These are phyloP conservation scores for Plectosphaerella cucumerina DNA, from an alignment of 2,329 filamentous ascomycete species.

Conservation along the genomic window DNA sequence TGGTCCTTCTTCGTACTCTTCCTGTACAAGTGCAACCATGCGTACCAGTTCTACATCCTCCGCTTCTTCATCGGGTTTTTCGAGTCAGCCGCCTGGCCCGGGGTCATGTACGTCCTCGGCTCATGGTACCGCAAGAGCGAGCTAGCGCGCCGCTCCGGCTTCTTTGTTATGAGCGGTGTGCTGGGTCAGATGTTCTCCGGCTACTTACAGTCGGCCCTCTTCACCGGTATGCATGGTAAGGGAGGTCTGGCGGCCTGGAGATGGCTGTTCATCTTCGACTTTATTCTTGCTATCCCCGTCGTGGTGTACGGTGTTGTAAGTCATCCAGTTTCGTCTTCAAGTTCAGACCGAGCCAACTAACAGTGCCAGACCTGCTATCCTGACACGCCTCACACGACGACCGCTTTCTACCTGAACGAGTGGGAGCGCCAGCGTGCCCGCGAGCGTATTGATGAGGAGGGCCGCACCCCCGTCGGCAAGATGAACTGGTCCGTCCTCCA, in stretches of 20 bases:
- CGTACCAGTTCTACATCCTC: slow-evolving; percentile 37
- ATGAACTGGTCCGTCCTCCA: slow-evolving; percentile 29
- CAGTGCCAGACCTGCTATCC: slow-evolving; percentile 24
- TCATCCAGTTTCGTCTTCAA: neutral
- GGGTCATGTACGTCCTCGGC: slow-evolving; percentile 51
- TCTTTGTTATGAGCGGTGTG: slow-evolving; percentile 37
- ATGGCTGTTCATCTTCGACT: slow-evolving; percentile 35
- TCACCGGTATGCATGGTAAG: slow-evolving; percentile 48
- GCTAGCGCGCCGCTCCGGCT: slow-evolving; percentile 56
- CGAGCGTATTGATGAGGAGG: slow-evolving; percentile 61
- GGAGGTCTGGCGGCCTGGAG: slow-evolving; percentile 26
- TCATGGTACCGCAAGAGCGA: slow-evolving; percentile 69
- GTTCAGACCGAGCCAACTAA: neutral
- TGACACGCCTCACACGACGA: slow-evolving; percentile 37
- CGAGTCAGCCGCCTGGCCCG: slow-evolving; percentile 20
- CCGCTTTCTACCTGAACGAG: slow-evolving; percentile 36
- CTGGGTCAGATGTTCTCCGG: slow-evolving; percentile 51
- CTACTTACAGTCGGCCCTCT: slow-evolving; percentile 53
- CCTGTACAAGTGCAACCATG: slow-evolving; percentile 32
- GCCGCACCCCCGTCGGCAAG: slow-evolving; percentile 30
- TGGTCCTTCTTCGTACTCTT: slow-evolving; percentile 37
- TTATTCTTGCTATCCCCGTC: slow-evolving; percentile 31
- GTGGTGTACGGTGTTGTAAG: slow-evolving; percentile 24
- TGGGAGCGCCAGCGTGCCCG: slow-evolving; percentile 61
- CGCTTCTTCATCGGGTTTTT: slow-evolving; percentile 24